Percentiles rank a stretch among this genome's conserved stretches.
Evolutionary conservation across 2,329 filamentous ascomycete genomes (phyloP).

Genomic region (Myriosclerotinia curreyana): DNA sequence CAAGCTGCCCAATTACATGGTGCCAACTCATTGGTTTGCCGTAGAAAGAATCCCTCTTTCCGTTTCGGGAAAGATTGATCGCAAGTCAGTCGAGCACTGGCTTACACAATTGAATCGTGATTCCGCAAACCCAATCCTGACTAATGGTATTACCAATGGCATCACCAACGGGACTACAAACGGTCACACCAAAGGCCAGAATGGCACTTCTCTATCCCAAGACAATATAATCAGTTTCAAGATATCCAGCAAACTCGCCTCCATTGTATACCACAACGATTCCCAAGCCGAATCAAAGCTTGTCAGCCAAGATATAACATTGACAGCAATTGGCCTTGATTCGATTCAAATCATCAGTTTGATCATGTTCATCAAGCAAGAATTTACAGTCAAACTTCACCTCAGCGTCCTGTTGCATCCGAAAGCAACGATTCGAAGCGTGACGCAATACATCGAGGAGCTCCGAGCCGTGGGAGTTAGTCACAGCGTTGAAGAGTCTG

Average conservation of each 20-base stretch:
- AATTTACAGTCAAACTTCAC: conserved; percentile 17
- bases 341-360: conserved; percentile 21
- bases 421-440: conserved; percentile 17
- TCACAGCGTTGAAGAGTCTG: background rate
- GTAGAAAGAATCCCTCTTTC: conserved; percentile 24
- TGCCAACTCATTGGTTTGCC: conserved; percentile 26
- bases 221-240: conserved; percentile 13
- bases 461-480: background rate
- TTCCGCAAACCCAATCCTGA: background rate
- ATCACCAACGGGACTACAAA: background rate
- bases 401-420: conserved; percentile 13
- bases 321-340: conserved; percentile 19
- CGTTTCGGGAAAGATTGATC: conserved; percentile 29
- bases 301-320: background rate
- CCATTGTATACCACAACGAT: background rate
- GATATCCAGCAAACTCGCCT: conserved; percentile 14
- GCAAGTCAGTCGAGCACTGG: conserved; percentile 24
- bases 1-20: conserved; percentile 28
- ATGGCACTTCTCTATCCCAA: background rate
- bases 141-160: background rate
- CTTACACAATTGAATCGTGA: conserved; percentile 10
- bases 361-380: conserved; percentile 20
- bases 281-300: background rate
- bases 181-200: background rate
- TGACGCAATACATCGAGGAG: conserved; percentile 5